A percentile compares a stretch with the other conserved stretches of the same genome.
Evolutionary conservation across 2,329 filamentous ascomycete species (phyloP).

Genomic region (Pseudopyricularia cyperi): DNA sequence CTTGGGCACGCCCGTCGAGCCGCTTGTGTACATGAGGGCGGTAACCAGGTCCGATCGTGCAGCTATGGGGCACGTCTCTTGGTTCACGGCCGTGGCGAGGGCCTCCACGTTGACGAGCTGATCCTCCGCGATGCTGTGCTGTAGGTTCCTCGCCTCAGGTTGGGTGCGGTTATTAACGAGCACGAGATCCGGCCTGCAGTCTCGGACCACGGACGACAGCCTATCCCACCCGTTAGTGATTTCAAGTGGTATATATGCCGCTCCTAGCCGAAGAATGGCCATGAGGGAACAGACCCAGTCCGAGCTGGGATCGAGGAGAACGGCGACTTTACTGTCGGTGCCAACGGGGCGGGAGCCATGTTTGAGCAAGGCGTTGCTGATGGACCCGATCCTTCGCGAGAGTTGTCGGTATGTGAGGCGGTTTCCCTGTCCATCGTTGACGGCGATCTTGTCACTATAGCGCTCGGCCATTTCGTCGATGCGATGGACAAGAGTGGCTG

Average conservation of each 20-base stretch:
- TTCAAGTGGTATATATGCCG: background rate
- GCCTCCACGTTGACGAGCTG: slow-evolving; percentile 20
- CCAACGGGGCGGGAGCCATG: background rate
- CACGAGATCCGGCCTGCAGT: background rate
- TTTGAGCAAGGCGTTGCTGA: background rate
- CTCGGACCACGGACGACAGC: background rate
- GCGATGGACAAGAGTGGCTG: slow-evolving; percentile 18
- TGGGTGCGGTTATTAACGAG: background rate
- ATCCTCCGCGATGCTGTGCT: slow-evolving; percentile 15
- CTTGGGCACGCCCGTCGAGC: slow-evolving; percentile 24
- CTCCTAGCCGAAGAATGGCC: background rate
- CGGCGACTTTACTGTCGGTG: background rate
- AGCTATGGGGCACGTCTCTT: background rate
- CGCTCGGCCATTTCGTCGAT: slow-evolving; percentile 19
- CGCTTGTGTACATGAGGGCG: slow-evolving; percentile 19
- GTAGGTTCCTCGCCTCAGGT: background rate
- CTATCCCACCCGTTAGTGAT: background rate
- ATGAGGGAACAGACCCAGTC: background rate
- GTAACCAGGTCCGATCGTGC: slow-evolving; percentile 1
- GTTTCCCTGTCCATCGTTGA: slow-evolving; percentile 9
- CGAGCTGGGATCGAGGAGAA: background rate
- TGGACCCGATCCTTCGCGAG: background rate
- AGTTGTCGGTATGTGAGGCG: slow-evolving; percentile 22
- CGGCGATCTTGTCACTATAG: slow-evolving; percentile 6
- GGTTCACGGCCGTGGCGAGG: slow-evolving; percentile 23